Percentiles rank a stretch among this genome's conserved stretches.
phyloP scores from a whole-genome alignment of 2,329 filamentous ascomycete species.

The Cadophora sp. region DNA sequence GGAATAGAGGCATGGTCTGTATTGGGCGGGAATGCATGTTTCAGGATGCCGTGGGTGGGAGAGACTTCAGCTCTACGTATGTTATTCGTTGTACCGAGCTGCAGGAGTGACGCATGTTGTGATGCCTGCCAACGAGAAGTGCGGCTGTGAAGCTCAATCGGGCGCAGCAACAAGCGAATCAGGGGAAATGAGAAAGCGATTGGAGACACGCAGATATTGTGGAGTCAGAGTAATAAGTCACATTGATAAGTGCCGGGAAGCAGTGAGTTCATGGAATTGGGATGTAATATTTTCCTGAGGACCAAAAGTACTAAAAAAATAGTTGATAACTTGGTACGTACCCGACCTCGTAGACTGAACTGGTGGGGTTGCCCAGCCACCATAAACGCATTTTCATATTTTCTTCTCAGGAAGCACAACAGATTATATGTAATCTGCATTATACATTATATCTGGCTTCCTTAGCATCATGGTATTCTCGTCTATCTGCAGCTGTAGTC shows the following conservation, averaged over 20 bases:
- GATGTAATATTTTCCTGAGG: neutral
- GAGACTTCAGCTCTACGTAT: neutral
- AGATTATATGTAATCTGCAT: too few species aligned
- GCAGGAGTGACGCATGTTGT: slow-evolving; percentile 24
- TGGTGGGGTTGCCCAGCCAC: neutral
- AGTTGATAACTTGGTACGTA: too few species aligned
- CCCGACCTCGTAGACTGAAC: neutral
- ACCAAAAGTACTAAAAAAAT: neutral
- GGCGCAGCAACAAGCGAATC: slow-evolving; percentile 27
- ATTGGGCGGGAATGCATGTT: slow-evolving; percentile 8
- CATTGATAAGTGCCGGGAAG: neutral
- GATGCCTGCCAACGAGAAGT: slow-evolving; percentile 24
- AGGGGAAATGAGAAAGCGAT: slow-evolving; percentile 9
- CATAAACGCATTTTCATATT: neutral
- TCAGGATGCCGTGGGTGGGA: slow-evolving; percentile 10
- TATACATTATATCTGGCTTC: too few species aligned
- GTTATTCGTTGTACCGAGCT: slow-evolving; percentile 20
- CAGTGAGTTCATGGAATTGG: neutral
- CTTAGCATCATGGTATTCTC: too few species aligned
- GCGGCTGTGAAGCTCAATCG: neutral
- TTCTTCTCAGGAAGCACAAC: neutral
- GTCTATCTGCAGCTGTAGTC: too few species aligned
- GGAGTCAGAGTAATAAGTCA: neutral
- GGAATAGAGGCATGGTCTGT: slow-evolving; percentile 1
- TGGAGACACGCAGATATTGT: neutral